Conservation (phyloP, 805 yeast species). For the Kodamaea lidongshanica region DNA sequence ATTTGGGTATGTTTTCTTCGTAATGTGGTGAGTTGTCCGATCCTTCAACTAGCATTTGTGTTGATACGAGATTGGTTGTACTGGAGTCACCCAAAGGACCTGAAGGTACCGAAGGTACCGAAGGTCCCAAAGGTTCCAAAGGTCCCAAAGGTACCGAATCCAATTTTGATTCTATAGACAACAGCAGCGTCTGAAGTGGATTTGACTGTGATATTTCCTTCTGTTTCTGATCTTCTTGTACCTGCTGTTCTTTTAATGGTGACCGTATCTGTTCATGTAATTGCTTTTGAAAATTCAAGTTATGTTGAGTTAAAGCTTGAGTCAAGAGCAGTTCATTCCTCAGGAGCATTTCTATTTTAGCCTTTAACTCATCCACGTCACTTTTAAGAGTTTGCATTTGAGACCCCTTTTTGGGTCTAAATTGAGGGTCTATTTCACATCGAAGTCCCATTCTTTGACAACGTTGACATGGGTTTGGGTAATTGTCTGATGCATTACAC, state of each 20-base stretch:
- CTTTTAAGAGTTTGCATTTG: slow-evolving; percentile 79
- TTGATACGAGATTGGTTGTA: no score
- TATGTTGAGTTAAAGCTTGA: slow-evolving; percentile 49
- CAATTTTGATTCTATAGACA: slow-evolving; percentile 5
- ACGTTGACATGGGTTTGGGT: slow-evolving; percentile 75
- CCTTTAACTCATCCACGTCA: slow-evolving; percentile 75
- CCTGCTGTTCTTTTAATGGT: no score
- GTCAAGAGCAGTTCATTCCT: slow-evolving; percentile 64
- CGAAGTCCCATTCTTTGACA: slow-evolving; percentile 73
- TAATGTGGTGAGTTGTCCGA: slow-evolving; percentile 28
- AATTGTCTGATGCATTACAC: slow-evolving; percentile 82
- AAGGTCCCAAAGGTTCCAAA: no score
- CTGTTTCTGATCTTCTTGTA: no score
- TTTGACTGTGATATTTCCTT: no score
- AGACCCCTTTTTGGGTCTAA: slow-evolving; percentile 86
- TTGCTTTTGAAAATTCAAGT: slow-evolving; percentile 24
- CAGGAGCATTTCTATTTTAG: slow-evolving; percentile 58
- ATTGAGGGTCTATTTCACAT: slow-evolving; percentile 88
- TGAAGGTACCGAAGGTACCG: no score
- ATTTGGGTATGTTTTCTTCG: slow-evolving; percentile 16
- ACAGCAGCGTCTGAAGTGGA: slow-evolving; percentile 5
- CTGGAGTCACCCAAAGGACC: no score
- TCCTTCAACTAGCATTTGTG: no score
- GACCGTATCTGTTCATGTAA: slow-evolving; percentile 11
- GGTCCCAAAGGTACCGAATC: no score